Evolutionary conservation across 129 eudicot genomes (phyloP), one percentile per base, ranked within the genome.

Genomic region (Artemisia annua): DNA sequence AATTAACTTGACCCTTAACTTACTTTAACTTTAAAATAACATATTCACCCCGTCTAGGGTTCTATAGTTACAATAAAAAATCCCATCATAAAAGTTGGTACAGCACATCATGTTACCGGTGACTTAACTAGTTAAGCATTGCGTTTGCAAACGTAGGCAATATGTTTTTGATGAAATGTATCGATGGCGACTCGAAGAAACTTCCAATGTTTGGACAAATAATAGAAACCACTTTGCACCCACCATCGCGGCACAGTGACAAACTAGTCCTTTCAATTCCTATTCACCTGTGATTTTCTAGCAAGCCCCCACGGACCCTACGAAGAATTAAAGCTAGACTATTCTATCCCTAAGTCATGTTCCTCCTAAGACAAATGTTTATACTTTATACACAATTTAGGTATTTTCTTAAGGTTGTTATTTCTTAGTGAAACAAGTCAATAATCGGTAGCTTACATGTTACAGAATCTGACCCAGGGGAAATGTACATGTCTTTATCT

Each of bases 241-340:
- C 83, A 73, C 83, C 80, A 76, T 79, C 76, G 78, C 82, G 83
- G 85, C 85, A 82, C 83, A 88, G 63, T 55, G 51, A 63, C 67
- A 58, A 63, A 55, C 50, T 32, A 54, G 32, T 13, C 57, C 3
- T 30, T 68, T 72, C 81, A 67, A 83, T 75, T 69, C 71, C 69
- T 16, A 85, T 59, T 75, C 67, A 19, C 70, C 77, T 82, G 56
- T 50, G n/a, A 16, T 58, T 78, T 75, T 75, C 76, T 69, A 63
- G 15, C 22, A 9, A 59, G 46, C 69, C 11, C 53, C 78, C 49
- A 70, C 65, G 18, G 6, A 52, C 44, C 39, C 39, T 30, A 20
- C 26, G 4, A 67, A 83, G n/a, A n/a, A n/a, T n/a, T n/a, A 75
- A 83, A 75, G 35, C 35, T 30, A 30, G 66, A 74, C 81, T 49